Evolutionary conservation across 768 basidiomycete species (phyloP).

Genomic region (Tricholomella constricta): DNA sequence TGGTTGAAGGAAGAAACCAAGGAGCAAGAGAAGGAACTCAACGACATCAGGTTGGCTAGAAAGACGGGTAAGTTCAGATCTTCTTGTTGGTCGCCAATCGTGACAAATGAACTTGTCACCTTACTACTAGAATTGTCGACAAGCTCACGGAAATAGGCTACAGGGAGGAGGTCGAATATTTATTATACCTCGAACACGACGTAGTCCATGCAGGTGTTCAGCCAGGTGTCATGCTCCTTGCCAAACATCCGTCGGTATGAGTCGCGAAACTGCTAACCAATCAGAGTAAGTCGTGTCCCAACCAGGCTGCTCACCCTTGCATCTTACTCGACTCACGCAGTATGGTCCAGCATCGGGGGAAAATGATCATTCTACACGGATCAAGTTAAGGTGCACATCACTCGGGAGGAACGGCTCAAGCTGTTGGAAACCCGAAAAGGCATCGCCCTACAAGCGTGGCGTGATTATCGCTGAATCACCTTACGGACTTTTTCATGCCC

Average conservation of each 20-base stretch:
- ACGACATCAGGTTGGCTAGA: constrained; percentile 12
- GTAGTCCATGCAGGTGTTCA: not conserved
- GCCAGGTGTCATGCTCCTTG: constrained; percentile 6
- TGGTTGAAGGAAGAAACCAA: constrained; percentile 8
- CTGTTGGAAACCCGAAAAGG: constrained; percentile 21
- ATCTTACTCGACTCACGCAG: constrained; percentile 13
- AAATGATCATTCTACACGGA: constrained; percentile 30
- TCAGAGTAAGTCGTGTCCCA: constrained; percentile 14
- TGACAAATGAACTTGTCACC: no score
- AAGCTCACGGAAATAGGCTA: constrained; percentile 19
- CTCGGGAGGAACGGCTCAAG: constrained; percentile 19
- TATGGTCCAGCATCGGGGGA: constrained; percentile 29
- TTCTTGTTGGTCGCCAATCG: not conserved
- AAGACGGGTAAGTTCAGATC: constrained; percentile 17
- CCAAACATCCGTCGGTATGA: constrained; percentile 20
- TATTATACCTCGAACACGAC: constrained; percentile 10
- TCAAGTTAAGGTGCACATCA: constrained; percentile 15
- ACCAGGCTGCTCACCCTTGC: not conserved
- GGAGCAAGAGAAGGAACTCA: constrained; percentile 13
- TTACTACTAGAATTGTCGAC: constrained; percentile 8
- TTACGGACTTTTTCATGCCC: constrained; percentile 23
- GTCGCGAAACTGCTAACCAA: constrained; percentile 18
- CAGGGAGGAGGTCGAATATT: constrained; percentile 10
- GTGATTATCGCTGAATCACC: constrained; percentile 19
- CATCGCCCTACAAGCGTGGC: constrained; percentile 22